A percentile compares a stretch with the other conserved stretches of the same genome.
Conservation (phyloP, 2,329 filamentous ascomycete genomes). For the Corniculantispora saksenae region DNA sequence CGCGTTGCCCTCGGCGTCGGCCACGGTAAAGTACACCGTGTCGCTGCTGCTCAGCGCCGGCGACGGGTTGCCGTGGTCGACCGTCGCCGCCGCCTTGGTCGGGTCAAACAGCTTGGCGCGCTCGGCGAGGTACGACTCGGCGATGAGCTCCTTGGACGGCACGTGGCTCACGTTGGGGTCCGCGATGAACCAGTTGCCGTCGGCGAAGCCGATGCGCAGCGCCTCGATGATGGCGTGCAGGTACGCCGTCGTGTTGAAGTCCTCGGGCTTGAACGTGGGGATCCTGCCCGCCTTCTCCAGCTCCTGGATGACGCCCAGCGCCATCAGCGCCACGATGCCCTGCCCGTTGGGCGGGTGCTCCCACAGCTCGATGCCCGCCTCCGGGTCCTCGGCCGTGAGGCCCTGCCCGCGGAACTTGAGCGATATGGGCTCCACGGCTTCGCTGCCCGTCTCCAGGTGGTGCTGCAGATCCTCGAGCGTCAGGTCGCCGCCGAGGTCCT, state of each 20-base stretch:
- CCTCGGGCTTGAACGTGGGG: slow-evolving; percentile 63
- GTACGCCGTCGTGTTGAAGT: slow-evolving; percentile 81
- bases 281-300: slow-evolving; percentile 77
- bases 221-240: slow-evolving; percentile 87
- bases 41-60: slow-evolving; percentile 85
- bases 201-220: slow-evolving; percentile 85
- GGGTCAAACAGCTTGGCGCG: slow-evolving; percentile 62
- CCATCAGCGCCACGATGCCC: slow-evolving; percentile 92
- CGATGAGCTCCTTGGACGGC: slow-evolving; percentile 70
- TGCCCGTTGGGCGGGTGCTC: slow-evolving; percentile 97
- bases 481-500: slow-evolving; percentile 74
- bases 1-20: slow-evolving; percentile 81
- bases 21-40: slow-evolving; percentile 90
- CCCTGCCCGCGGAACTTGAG: slow-evolving; percentile 73
- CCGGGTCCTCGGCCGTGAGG: slow-evolving; percentile 28
- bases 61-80: slow-evolving; percentile 62
- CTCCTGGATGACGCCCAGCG: slow-evolving; percentile 86
- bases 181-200: slow-evolving; percentile 86
- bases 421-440: slow-evolving; percentile 83
- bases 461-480: slow-evolving; percentile 77
- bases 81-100: slow-evolving; percentile 57
- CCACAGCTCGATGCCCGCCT: slow-evolving; percentile 73
- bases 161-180: slow-evolving; percentile 75
- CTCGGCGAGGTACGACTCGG: slow-evolving; percentile 70
- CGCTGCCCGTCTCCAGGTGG: slow-evolving; percentile 68